These are phyloP conservation scores for Cairneyella variabilis DNA, from an alignment of 495 filamentous ascomycete species.

Conservation along the genomic window DNA sequence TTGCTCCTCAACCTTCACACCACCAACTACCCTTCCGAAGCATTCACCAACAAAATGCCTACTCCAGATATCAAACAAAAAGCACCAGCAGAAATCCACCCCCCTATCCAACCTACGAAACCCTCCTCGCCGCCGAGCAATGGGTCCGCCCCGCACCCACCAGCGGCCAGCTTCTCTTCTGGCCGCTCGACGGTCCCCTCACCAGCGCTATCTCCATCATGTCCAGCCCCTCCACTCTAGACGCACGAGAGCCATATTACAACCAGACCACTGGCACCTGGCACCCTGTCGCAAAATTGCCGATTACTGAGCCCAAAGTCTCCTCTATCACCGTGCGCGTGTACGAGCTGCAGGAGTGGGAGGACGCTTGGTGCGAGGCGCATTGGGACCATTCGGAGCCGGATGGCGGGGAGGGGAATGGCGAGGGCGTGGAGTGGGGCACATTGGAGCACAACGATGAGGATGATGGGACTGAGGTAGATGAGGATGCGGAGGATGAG, in stretches of 20 bases:
- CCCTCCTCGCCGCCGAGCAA: slow-evolving; percentile 12
- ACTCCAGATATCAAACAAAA: too few relatives aligned
- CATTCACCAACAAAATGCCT: too few relatives aligned
- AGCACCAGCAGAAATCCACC: too few relatives aligned
- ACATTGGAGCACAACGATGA: slow-evolving; percentile 22
- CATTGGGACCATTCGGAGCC: slow-evolving; percentile 8
- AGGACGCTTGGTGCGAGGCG: slow-evolving; percentile 15
- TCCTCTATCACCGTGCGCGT: slow-evolving; percentile 20
- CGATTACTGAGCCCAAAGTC: slow-evolving; percentile 24
- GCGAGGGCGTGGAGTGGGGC: slow-evolving; percentile 19
- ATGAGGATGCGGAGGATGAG: slow-evolving; percentile 4
- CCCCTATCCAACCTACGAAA: slow-evolving; percentile 12
- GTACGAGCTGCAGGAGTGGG: slow-evolving; percentile 20
- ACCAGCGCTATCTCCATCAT: slow-evolving; percentile 26
- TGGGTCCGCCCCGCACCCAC: slow-evolving; percentile 14
- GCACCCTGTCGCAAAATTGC: slow-evolving; percentile 20
- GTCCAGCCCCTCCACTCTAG: slow-evolving; percentile 7
- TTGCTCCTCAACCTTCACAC: too few relatives aligned
- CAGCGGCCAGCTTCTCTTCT: slow-evolving; percentile 20
- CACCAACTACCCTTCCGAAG: too few relatives aligned
- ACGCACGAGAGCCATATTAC: slow-evolving; percentile 22
- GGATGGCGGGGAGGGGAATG: slow-evolving; percentile 1
- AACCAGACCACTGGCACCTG: slow-evolving; percentile 13
- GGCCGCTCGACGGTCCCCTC: slow-evolving; percentile 22
- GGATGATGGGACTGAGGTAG: slow-evolving; percentile 19